Evolutionary conservation across 192 early-diverging fungal genomes (phyloP).

Genomic region (Gryganskiella cystojenkinii): DNA sequence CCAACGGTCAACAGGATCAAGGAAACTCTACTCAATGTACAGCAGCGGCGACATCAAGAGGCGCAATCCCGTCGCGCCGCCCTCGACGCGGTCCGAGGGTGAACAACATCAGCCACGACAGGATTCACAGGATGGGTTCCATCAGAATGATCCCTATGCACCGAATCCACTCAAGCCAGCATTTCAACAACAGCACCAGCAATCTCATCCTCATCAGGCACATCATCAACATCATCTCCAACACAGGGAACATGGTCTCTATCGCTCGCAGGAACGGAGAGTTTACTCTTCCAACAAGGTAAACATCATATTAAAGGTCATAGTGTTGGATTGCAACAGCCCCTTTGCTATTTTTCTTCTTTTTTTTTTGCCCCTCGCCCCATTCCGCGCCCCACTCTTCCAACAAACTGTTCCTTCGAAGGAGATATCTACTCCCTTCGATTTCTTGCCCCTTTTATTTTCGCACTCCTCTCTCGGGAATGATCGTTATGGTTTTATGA

Average conservation of each 20-base stretch:
- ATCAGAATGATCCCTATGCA: conserved; percentile 30
- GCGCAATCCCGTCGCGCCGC: conserved; percentile 24
- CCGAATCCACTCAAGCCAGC: conserved; percentile 44
- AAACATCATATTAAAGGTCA: not conserved
- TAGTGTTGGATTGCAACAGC: too few relatives aligned
- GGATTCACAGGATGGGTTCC: conserved; percentile 4
- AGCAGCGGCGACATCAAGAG: conserved; percentile 42
- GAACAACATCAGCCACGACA: not conserved
- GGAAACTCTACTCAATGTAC: conserved; percentile 22
- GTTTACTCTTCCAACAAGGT: conserved; percentile 63
- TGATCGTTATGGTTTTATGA: too few relatives aligned
- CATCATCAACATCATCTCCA: not conserved
- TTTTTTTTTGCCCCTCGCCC: conserved; percentile 2
- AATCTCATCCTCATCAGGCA: conserved; percentile 17
- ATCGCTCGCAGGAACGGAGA: not conserved
- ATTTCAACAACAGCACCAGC: conserved; percentile 47
- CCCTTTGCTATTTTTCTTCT: not conserved
- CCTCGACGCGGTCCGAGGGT: not conserved
- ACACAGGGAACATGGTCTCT: conserved; percentile 4
- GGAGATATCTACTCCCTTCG: too few relatives aligned
- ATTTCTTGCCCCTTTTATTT: too few relatives aligned
- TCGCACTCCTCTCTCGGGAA: too few relatives aligned
- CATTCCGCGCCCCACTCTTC: too few relatives aligned
- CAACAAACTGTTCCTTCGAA: too few relatives aligned
- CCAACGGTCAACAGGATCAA: not conserved